Evolutionary conservation across 441 rosid species (phyloP), one percentile per base, ranked within the genome.

Genomic region (Gossypium armourianum): DNA sequence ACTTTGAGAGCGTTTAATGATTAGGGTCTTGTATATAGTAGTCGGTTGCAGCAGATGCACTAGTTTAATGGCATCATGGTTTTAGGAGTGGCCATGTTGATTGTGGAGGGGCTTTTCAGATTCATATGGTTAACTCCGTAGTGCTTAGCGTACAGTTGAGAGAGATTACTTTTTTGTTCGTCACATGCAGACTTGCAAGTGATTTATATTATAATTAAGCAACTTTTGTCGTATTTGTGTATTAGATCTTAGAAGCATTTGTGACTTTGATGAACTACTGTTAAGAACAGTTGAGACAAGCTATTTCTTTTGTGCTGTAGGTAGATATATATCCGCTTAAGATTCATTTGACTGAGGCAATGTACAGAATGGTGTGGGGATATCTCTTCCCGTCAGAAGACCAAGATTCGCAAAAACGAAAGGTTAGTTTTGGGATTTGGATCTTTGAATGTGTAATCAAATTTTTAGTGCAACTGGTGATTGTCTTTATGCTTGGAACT

Each of bases 301-400:
- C 72, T 53, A 40, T 69, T 67, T 67, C 62, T 43, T 74, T 47
- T 66, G 49, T 43, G 17, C 77, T 72, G 78, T 83, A 94, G 99
- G 97, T 94, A 7, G 97, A 92, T 76, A 92, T 94, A 68, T 94
- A 92, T 72, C 99, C 99, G 62, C 88, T 94, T 10, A 94, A 83
- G 85, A 94, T 94, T 76, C 89, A 92, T 82, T 86, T 94, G 92
- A 89, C 94, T 2, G 99, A 94, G 84, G 74, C 87, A 50, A 90
- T 92, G 97, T 94, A 94, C 84, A 85, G 85, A 83, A 88, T 87
- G 94, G 88, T 92, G 94, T 94, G 97, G 97, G 91, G 80, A 72
- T 94, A 94, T 77, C 80, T 94, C 71, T 94, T 94, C 76, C 97
- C 96, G 16, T 93, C 86, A 80, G 97, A 94, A 75, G 97, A 92